Evolutionary conservation across 1,284 basidiomycete species (phyloP).

Genomic region (Fomitopsis betulina): DNA sequence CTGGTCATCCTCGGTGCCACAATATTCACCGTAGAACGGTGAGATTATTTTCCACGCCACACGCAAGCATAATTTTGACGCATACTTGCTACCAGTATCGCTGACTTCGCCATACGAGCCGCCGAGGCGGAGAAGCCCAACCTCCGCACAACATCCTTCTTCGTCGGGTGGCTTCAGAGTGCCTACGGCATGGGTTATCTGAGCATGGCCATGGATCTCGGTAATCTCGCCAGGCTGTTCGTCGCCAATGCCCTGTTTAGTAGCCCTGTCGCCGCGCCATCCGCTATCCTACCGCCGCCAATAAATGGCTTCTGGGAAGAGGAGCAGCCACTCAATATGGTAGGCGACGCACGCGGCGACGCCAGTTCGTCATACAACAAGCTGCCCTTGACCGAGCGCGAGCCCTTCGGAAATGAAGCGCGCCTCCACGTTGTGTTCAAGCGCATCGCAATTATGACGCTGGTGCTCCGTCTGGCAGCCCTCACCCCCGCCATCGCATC

Average conservation of each 20-base stretch:
- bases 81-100: neutral
- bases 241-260: neutral
- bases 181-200: neutral
- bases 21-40: neutral
- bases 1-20: neutral
- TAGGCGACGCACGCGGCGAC: neutral
- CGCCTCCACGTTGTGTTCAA: conserved; percentile 18
- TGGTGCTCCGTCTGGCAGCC: conserved; percentile 11
- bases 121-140: neutral
- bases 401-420: neutral
- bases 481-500: conserved; percentile 23
- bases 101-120: conserved; percentile 1
- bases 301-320: neutral
- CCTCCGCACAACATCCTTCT: neutral
- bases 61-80: neutral
- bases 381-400: neutral
- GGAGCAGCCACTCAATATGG: neutral
- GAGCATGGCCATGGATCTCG: neutral
- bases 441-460: conserved; percentile 15
- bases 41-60: neutral
- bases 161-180: conserved; percentile 1
- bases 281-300: neutral
- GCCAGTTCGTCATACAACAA: neutral
- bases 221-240: neutral
- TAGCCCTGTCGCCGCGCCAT: neutral